Evolutionary conservation across 179 eudicot species (phyloP).

Genomic region (Sideroxylon spinosum): DNA sequence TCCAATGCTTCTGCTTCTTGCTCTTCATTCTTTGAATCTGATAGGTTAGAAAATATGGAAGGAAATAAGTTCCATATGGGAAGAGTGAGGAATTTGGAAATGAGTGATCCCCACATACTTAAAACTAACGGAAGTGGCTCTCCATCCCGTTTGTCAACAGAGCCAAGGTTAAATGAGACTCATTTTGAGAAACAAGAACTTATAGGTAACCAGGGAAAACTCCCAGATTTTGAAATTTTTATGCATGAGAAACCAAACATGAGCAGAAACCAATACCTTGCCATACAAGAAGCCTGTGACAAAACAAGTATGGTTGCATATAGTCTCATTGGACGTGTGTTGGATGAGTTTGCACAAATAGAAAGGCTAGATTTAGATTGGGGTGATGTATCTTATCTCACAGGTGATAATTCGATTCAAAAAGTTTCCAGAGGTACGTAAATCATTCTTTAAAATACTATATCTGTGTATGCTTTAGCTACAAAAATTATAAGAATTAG

Average conservation of each 20-base stretch:
- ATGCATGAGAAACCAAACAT: constrained; percentile 18
- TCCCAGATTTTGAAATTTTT: constrained; percentile 7
- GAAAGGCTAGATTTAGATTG: constrained; percentile 32
- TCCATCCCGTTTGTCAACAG: constrained; percentile 17
- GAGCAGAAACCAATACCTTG: constrained; percentile 43
- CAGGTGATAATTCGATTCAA: constrained; percentile 23
- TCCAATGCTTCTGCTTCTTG: constrained; percentile 20
- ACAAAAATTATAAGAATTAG: background rate
- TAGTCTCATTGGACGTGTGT: constrained; percentile 46
- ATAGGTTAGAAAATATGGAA: background rate
- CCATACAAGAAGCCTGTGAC: constrained; percentile 70
- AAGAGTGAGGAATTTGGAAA: background rate
- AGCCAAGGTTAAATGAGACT: constrained; percentile 3
- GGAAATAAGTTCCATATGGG: background rate
- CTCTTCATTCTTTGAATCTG: constrained; percentile 18
- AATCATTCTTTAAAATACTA: background rate
- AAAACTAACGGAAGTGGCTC: constrained; percentile 13
- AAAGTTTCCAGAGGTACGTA: constrained; percentile 32
- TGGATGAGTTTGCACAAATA: constrained; percentile 43
- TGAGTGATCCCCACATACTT: constrained; percentile 13
- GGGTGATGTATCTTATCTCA: constrained; percentile 47
- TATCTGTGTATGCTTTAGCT: background rate
- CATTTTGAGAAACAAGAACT: constrained; percentile 14
- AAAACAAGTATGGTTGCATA: constrained; percentile 57
- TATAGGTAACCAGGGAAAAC: constrained; percentile 8